Base-by-base conservation (phyloP, 2,329 filamentous ascomycete genomes). In the Exophiala phaeomuriformis region DNA sequence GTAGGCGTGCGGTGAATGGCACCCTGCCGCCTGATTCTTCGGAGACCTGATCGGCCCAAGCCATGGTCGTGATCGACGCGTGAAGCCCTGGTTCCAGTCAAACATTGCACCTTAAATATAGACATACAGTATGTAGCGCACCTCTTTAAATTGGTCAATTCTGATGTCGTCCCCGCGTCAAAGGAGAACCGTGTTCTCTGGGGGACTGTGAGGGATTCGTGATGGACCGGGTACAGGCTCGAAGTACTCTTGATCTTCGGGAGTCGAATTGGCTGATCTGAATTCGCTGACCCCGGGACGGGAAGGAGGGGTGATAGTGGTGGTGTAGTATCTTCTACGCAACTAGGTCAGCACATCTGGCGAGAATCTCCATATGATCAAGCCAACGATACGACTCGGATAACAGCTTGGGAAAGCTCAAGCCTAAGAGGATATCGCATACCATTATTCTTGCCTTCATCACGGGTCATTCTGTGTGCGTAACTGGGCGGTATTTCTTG, bases 21-120 rank as follows among this genome's bases (percentile, higher is more conserved):
- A 37, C 82, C 79, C 56, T 86, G 85, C 71, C 96, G 91, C 68
- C 93, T 87, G 69, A 98, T 98, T 65, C 93, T 86, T 68, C 90
- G 86, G 66, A 98, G 79, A 62, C 93, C 90, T 52, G 89, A 94
- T 42, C 85, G 79, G 51, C 88, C 88, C 59, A 93, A 74, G 63
- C 88, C 88, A 77, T 93, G 87, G 66, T 95, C 90, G 72, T 91
- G 88, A 71, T 91, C 90, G 68, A 94, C 80, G 67, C 95, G 80
- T 66, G 89, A 82, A 65, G 88, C 88, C 75, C 88, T 94, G 57
- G 51, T 47, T 48, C 19, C 43, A 37, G 43, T 55, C 30, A 55
- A 10, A 40, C 19, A 39, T 33, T 5, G 5, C 52, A 44, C 49
- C 53, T 53, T 39, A 27, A 35, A 31, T 19, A 19, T 19, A 19